Base-by-base conservation (phyloP, 2,329 filamentous ascomycete genomes). In the Alternaria sp. region DNA sequence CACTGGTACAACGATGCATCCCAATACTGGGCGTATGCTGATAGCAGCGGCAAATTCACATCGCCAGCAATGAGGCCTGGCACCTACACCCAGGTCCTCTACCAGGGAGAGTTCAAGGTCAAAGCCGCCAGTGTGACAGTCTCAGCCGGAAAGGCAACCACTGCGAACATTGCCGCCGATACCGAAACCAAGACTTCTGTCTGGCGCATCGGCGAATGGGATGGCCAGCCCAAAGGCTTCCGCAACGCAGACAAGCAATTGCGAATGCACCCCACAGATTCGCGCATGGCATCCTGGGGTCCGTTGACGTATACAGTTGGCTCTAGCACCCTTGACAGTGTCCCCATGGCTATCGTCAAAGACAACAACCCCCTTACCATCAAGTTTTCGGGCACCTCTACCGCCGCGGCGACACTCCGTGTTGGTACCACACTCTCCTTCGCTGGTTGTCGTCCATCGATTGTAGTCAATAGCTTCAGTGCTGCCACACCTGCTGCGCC, bases 271-370 rank as follows among this genome's bases (percentile, higher is more conserved):
- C 89, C 89, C 3, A 87, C 86, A 4, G 89, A 90, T 76, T 79
- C 78, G 40, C 85, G 89, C 69, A 91, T 91, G 88, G 77, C 81
- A 27, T 81, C 79, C 57, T 91, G 89, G 89, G 83, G 81, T 0
- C 83, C 87, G 0, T 68, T 83, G 12, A 90, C 87, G 1, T 90
- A 88, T 77, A 89, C 85, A 2, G 85, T 89, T 11, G 88, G 87
- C 41, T 83, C 82, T 22, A 86, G 84, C 25, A 73, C 79, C 6
- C 71, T 83, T 2, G 77, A 78, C 4, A 82, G 84, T 60, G 89
- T 90, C 71, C 88, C 89, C 44, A 90, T 91, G 89, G 88, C 88
- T 0, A 74, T 90, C 27, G 89, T 89, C 78, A 87, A 89, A 74
- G 75, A 74, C 25, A 84, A 86, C 57, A 90, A 90, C 77, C 85